Base-by-base conservation (phyloP, 2,329 filamentous ascomycete species). In the Epicoccum nigrum region DNA sequence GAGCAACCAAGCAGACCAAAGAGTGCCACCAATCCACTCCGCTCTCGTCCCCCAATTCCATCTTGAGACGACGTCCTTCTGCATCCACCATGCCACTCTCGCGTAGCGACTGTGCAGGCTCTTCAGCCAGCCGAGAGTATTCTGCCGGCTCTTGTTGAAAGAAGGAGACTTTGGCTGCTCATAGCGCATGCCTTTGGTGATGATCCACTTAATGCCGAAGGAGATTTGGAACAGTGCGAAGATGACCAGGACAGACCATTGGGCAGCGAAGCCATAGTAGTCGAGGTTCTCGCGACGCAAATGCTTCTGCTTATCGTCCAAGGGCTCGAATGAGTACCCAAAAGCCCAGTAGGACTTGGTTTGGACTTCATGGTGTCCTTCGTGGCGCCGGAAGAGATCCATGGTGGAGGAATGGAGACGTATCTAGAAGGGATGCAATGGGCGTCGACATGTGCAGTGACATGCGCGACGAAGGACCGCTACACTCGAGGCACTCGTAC, bases 1-100 rank as follows among this genome's bases (percentile, higher is more conserved):
- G 15, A 83, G 46, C 41, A 86, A 64, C 81, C 82, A 85, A 3
- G 64, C 48, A 5, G 78, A 74, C 83, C 83, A 85, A 0, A 74
- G 31, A 2, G 70, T 60, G 8, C 75, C 79, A 23, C 76, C 62
- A 5, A 81, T 58, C 68, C 81, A 79, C 54, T 83, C 79, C 53
- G 76, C 77, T 50, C 78, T 76, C 1, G 78, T 82, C 34, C 82
- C 82, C 71, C 75, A 79, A 19, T 76, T 73, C 71, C 75, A 78
- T 16, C 76, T 74, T 21, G 56, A 44, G 8, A 76, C 54, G 3
- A 77, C 61, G 6, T 78, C 74, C n/a, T 72, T 74, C 60, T 76
- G 73, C 62, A 77, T 70, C 77, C 77, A 81, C 67, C 76, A 80
- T 4, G 54, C 38, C 5, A 71, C 34, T 42, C 59, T 68, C 23